Base-by-base conservation (phyloP, 768 basidiomycete species). In the Pisolithus marmoratus region DNA sequence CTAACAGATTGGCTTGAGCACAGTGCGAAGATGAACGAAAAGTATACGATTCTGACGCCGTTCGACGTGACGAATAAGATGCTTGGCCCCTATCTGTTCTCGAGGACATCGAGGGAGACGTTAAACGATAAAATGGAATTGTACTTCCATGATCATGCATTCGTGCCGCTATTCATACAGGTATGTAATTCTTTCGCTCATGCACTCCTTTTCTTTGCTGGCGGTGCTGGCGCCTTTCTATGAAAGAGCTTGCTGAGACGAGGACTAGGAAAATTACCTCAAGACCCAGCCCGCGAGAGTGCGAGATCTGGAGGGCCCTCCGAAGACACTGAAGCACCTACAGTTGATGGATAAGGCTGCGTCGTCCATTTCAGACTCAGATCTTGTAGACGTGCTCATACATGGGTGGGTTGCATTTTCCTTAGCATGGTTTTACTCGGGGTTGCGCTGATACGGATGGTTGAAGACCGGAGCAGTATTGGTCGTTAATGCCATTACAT, bases 141-240 rank as follows among this genome's bases (percentile, higher is more conserved):
- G 54, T 99, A 98, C 69, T 99, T 97, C 71, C 93, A 96, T 53
- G 96, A 99, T 61, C 90, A 92, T 63, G 83, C 87, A 1, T 93
- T 97, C 59, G 81, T 98, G 45, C 96, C 96, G 0, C 70, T 99
- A 29, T 98, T 99, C 68, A 88, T 98, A 43, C 93, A 96, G 77
- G 93, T 91, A 15, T 14, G 34, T 34, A 5, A 14, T 34, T 34
- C 34, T 12, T 34, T 34, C 34, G 34, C 26, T n/a, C n/a, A n/a
- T n/a, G n/a, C n/a, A n/a, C n/a, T n/a, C n/a, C n/a, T n/a, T n/a
- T n/a, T n/a, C n/a, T n/a, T n/a, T n/a, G n/a, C n/a, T 8, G 26
- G 26, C 3, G 26, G 41, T 56, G 42, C 24, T 47, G n/a, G n/a
- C 7, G 55, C 91, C 14, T 27, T 15, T 14, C 12, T 34, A 5